phyloP scores from a whole-genome alignment of 1,139 yeast genomes.

The Hyphopichia buzzinii region DNA sequence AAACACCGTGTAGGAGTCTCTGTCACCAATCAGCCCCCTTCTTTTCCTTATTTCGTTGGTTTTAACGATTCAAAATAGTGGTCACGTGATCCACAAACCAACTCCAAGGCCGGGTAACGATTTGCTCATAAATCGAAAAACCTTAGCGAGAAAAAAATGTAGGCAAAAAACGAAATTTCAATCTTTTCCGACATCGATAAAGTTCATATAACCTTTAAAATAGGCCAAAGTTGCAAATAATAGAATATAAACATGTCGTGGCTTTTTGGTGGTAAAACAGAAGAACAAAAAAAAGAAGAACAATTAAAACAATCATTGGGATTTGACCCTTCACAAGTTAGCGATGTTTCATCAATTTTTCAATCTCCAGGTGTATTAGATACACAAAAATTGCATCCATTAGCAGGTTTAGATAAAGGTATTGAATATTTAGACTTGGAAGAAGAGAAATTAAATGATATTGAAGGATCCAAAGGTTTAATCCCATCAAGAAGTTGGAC shows the following conservation, averaged over 20 bases:
- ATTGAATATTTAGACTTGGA: conserved; percentile 89
- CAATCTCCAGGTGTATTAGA: conserved; percentile 65
- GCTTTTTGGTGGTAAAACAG: conserved; percentile 55
- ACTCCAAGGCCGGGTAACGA: no score
- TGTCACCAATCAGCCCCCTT: no score
- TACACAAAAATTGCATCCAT: conserved; percentile 78
- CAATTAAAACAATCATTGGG: conserved; percentile 46
- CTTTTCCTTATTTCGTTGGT: no score
- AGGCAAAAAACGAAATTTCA: conserved; percentile 5
- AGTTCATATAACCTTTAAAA: conserved; percentile 5
- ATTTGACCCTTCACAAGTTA: conserved; percentile 65
- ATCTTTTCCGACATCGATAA: neutral
- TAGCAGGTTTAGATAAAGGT: conserved; percentile 88
- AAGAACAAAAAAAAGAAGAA: conserved; percentile 24
- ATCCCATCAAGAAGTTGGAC: conserved; percentile 96
- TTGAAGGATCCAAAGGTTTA: conserved; percentile 87
- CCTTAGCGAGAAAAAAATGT: conserved; percentile 6
- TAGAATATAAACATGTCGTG: conserved; percentile 52
- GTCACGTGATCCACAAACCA: no score
- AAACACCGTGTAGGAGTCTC: no score
- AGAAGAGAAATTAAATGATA: conserved; percentile 63
- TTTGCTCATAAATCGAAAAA: conserved; percentile 8
- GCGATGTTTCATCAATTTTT: conserved; percentile 63
- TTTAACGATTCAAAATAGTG: no score
- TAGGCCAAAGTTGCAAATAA: conserved; percentile 3